Evolutionary conservation across 768 basidiomycete genomes (phyloP).

Genomic region (Lactifluus hygrophoroides): DNA sequence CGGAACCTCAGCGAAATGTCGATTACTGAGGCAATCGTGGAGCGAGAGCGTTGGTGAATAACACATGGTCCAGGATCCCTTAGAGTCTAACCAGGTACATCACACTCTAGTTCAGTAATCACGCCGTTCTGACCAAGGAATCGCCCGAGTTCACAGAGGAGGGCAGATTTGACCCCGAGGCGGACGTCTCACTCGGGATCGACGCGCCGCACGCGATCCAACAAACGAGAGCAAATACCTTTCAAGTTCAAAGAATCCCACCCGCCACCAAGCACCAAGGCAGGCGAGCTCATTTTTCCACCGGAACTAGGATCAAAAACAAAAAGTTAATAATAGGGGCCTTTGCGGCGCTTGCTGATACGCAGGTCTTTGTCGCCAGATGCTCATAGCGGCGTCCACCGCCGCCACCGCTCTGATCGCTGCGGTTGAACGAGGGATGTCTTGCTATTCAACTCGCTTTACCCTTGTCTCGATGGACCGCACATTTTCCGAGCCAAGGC

Average conservation of each 20-base stretch:
- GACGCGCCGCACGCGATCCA: constrained; percentile 6
- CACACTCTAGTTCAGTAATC: background rate
- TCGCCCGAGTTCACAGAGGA: background rate
- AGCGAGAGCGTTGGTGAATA: too few relatives aligned
- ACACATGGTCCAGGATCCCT: background rate
- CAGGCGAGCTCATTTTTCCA: background rate
- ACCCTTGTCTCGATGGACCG: background rate
- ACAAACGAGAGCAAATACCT: constrained; percentile 14
- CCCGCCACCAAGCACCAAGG: background rate
- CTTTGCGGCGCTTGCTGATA: background rate
- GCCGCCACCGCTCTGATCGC: background rate
- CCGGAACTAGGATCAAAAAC: background rate
- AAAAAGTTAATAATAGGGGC: background rate
- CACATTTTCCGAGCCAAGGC: background rate
- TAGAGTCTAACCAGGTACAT: background rate
- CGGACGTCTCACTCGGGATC: background rate
- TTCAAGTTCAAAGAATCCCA: background rate
- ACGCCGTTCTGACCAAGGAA: background rate
- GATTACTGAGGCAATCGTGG: background rate
- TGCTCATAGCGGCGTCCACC: background rate
- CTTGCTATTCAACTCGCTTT: background rate
- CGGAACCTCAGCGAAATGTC: too few relatives aligned
- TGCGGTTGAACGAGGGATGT: background rate
- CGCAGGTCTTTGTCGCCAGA: background rate
- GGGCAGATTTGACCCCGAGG: background rate